Evolutionary conservation across 345 rosid species (phyloP), one percentile per base, ranked within the genome.

Genomic region (Aquilaria sinensis): DNA sequence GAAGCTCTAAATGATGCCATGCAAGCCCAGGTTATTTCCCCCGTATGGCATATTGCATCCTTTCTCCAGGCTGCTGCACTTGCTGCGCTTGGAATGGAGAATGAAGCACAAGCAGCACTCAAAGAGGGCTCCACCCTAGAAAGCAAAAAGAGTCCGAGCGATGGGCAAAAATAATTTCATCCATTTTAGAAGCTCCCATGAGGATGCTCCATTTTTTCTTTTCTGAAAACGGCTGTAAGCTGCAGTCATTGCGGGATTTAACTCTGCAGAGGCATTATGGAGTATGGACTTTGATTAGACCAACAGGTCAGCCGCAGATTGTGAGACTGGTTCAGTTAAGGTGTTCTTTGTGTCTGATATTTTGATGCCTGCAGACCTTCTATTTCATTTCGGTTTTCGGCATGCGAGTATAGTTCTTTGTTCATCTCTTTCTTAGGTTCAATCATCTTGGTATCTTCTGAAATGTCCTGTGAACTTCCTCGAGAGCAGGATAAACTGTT

Each of bases 1-100:
- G 90, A 86, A 76, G 96, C 94, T 4, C 75, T 80, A n/a, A 74
- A 76, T 55, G 97, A 88, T 71, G 96, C 94, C 60, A 57, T 77
- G 66, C 90, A 82, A 62, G 85, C 90, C 46, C 97, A 86, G 73
- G 80, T 79, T 56, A 80, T 80, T 64, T 86, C 88, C 58, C 97
- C 93, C 8, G 59, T 79, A 5, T 91, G 96, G 97, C 81, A 84
- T 56, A 78, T 82, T 13, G 96, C 97, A 43, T 83, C 83, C 65
- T 86, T 86, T 77, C 78, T 91, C 52, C 94, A 86, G 75, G 81
- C 96, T 16, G 81, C 64, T 1, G 89, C 96, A 7, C 96, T 88
- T 49, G 65, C 79, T 60, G 64, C 53, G 56, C 54, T 84, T 59
- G 90, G 90, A 60, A 88, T 68, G 84, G 92, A 86, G 75, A 83